These are phyloP conservation scores for Gynochthodes officinalis DNA, from an alignment of 257 asterid species.

Conservation along the genomic window DNA sequence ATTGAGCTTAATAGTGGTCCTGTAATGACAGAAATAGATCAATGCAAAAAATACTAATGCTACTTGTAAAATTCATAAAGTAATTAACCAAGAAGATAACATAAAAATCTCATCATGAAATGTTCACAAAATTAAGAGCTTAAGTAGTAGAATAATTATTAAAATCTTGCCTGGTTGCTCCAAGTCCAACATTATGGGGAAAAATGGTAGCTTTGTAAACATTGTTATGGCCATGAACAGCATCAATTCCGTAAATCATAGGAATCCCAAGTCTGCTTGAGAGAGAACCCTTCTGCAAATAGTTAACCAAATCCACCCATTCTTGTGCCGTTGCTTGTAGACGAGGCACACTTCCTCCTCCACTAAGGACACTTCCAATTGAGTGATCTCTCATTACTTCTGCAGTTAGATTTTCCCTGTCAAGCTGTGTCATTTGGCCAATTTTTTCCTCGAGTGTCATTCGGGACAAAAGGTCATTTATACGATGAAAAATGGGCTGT, in stretches of 20 bases:
- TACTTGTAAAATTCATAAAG: too few species aligned
- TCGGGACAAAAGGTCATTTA: constrained; percentile 16
- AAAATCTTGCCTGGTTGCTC: constrained; percentile 25
- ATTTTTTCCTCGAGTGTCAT: constrained; percentile 26
- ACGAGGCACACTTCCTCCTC: constrained; percentile 26
- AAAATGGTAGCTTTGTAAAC: constrained; percentile 23
- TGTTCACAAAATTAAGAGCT: too few species aligned
- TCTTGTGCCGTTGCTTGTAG: constrained; percentile 13
- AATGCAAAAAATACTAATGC: too few species aligned
- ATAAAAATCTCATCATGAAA: too few species aligned
- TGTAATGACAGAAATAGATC: too few species aligned
- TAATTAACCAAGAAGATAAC: too few species aligned
- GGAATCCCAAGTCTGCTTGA: constrained; percentile 27
- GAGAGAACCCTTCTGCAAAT: constrained; percentile 20
- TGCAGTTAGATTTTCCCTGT: constrained; percentile 8
- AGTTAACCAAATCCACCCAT: constrained; percentile 24
- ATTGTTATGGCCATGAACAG: constrained; percentile 27
- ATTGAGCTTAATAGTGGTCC: too few species aligned
- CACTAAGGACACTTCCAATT: constrained; percentile 24
- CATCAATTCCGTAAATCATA: constrained; percentile 25
- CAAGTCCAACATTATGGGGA: constrained; percentile 31
- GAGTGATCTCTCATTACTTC: constrained; percentile 14
- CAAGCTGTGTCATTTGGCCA: constrained; percentile 28
- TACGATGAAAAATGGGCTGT: not conserved
- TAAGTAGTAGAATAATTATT: too few species aligned